Percentiles rank a stretch among this genome's conserved stretches.
phyloP scores from a whole-genome alignment of 306 rosid genomes.

The Dicorynia guianensis region DNA sequence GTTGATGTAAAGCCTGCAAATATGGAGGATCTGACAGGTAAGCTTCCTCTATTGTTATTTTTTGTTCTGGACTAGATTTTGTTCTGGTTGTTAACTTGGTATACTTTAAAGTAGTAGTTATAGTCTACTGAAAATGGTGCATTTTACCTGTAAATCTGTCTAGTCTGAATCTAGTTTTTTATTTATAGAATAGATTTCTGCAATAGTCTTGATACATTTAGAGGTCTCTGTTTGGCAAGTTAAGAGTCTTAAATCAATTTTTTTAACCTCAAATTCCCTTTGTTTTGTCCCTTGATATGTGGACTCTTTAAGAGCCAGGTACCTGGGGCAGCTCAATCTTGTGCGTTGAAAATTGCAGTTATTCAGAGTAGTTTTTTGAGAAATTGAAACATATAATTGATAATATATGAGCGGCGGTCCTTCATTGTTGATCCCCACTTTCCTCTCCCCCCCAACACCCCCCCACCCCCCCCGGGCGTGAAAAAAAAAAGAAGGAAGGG shows the following conservation, averaged over 20 bases:
- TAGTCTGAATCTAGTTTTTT: constrained; percentile 11
- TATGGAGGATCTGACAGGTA: constrained; percentile 99
- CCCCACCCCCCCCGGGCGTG: too few relatives aligned
- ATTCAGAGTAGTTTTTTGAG: neutral
- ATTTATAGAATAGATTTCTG: too few relatives aligned
- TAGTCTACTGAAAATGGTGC: constrained; percentile 18
- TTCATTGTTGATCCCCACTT: neutral
- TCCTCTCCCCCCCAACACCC: too few relatives aligned
- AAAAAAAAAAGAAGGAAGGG: too few relatives aligned
- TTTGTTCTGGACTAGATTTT: neutral
- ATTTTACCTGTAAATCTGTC: neutral
- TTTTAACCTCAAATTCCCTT: too few relatives aligned
- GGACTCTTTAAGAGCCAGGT: neutral
- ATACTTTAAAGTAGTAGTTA: neutral
- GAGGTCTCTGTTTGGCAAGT: too few relatives aligned
- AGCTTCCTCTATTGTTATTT: neutral
- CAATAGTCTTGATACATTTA: too few relatives aligned
- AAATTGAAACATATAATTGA: neutral
- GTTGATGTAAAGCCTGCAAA: constrained; percentile 98
- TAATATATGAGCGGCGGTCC: neutral
- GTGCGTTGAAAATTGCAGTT: neutral
- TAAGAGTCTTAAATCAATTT: too few relatives aligned
- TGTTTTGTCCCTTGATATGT: neutral
- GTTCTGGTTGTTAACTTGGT: neutral
- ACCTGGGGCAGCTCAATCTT: neutral